These are phyloP conservation scores for Onygena corvina DNA, from an alignment of 2,329 filamentous ascomycete species.

Conservation along the genomic window DNA sequence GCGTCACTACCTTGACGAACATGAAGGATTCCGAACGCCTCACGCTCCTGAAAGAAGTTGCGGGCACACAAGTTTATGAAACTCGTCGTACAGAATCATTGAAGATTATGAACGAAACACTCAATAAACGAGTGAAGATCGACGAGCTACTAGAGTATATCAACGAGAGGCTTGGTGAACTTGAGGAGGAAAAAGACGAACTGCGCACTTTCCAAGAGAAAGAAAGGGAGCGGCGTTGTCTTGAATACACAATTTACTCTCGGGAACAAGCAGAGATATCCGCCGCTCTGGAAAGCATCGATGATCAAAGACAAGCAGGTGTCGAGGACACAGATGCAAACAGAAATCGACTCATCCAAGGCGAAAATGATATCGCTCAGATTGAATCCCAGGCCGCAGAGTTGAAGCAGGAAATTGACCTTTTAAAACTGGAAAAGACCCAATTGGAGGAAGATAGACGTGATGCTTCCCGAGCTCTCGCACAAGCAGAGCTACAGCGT, in stretches of 20 bases:
- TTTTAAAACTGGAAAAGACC: slow-evolving; percentile 69
- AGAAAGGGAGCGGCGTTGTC: slow-evolving; percentile 76
- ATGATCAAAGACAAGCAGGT: slow-evolving; percentile 67
- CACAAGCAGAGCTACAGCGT: slow-evolving; percentile 74
- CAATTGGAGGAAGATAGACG: slow-evolving; percentile 85
- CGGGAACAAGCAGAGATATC: slow-evolving; percentile 73
- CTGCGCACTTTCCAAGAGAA: slow-evolving; percentile 88
- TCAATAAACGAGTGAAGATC: slow-evolving; percentile 87
- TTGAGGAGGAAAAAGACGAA: slow-evolving; percentile 97
- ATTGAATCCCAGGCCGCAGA: slow-evolving; percentile 70
- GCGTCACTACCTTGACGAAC: slow-evolving; percentile 89
- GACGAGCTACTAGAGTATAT: slow-evolving; percentile 87
- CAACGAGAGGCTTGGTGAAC: slow-evolving; percentile 72
- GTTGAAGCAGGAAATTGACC: slow-evolving; percentile 68
- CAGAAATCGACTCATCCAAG: slow-evolving; percentile 60
- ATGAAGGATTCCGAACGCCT: slow-evolving; percentile 95
- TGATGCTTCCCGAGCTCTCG: slow-evolving; percentile 64
- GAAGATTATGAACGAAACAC: slow-evolving; percentile 94
- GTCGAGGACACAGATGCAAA: slow-evolving; percentile 75
- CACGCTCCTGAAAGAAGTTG: slow-evolving; percentile 90
- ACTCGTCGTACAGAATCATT: slow-evolving; percentile 78
- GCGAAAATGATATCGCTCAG: slow-evolving; percentile 64
- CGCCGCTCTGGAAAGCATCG: slow-evolving; percentile 66
- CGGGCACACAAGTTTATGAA: slow-evolving; percentile 94
- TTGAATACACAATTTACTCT: slow-evolving; percentile 90